A percentile compares a stretch with the other conserved stretches of the same genome.
Conservation (phyloP, 2,329 filamentous ascomycete genomes). For the Tolypocladium cylindrosporum region DNA sequence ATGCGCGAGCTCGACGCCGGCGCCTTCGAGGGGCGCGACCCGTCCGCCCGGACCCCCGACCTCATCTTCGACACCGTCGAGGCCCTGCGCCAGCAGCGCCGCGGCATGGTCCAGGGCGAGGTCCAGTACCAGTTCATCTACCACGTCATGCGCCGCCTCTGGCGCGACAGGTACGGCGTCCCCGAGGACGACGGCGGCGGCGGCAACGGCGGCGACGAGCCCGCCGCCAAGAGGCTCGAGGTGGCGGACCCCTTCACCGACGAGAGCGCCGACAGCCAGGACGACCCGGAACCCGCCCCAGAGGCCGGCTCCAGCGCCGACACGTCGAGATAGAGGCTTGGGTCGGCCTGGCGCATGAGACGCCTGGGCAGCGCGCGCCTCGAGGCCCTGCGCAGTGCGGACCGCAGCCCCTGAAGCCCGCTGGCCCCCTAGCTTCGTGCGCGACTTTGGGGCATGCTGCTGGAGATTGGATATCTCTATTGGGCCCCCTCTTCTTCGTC, state of each 20-base stretch:
- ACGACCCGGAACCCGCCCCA: slow-evolving; percentile 4
- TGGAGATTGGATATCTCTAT: not conserved
- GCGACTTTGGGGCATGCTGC: not conserved
- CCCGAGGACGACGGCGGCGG: slow-evolving; percentile 18
- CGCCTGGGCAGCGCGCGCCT: not conserved
- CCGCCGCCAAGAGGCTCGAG: slow-evolving; percentile 43
- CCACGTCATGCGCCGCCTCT: slow-evolving; percentile 67
- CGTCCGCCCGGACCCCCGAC: slow-evolving; percentile 35
- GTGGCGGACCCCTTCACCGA: slow-evolving; percentile 32
- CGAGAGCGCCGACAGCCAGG: slow-evolving; percentile 15
- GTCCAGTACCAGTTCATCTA: slow-evolving; percentile 83
- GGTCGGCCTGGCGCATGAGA: not conserved
- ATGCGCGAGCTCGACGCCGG: slow-evolving; percentile 72
- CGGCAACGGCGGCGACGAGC: slow-evolving; percentile 24
- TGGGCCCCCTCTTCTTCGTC: not conserved
- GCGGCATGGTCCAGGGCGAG: slow-evolving; percentile 92
- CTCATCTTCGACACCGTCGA: slow-evolving; percentile 73
- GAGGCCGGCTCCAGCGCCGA: slow-evolving; percentile 4
- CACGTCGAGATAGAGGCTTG: slow-evolving; percentile 1
- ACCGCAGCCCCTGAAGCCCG: not conserved
- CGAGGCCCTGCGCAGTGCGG: not conserved
- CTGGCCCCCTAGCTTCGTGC: no score
- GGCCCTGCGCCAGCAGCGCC: slow-evolving; percentile 71
- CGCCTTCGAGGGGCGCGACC: slow-evolving; percentile 43
- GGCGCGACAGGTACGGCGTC: slow-evolving; percentile 53